Evolutionary conservation across 2,329 filamentous ascomycete species (phyloP).

Genomic region (Nemania diffusa): DNA sequence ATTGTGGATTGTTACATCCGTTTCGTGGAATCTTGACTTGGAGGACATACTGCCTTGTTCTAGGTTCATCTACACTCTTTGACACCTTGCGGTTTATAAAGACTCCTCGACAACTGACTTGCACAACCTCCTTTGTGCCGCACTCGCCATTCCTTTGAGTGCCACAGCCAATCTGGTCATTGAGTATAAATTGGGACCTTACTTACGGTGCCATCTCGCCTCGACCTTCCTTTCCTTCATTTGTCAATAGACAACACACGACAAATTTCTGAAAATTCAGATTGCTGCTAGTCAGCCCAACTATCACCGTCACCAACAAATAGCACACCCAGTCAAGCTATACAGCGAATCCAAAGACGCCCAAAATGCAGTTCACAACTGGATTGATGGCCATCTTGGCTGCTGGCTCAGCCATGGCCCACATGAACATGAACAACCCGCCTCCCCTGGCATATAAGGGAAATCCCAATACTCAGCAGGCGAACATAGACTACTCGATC

Average conservation of each 20-base stretch:
- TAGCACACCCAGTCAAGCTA: background rate
- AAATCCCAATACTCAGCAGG: constrained; percentile 57
- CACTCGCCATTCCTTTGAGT: constrained; percentile 30
- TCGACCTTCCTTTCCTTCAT: constrained; percentile 16
- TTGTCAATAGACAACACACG: constrained; percentile 21
- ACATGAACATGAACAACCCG: constrained; percentile 67
- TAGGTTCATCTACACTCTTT: constrained; percentile 10
- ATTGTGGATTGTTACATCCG: constrained; percentile 27
- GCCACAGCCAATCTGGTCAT: constrained; percentile 13
- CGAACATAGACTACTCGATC: constrained; percentile 75
- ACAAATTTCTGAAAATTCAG: constrained; percentile 8
- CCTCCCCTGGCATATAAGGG: constrained; percentile 63
- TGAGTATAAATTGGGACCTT: constrained; percentile 25
- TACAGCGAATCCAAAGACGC: constrained; percentile 17
- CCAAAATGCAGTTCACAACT: constrained; percentile 56
- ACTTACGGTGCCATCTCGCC: constrained; percentile 1
- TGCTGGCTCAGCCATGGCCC: constrained; percentile 59
- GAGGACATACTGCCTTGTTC: constrained; percentile 30
- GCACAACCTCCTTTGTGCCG: constrained; percentile 19
- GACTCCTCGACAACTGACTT: constrained; percentile 16
- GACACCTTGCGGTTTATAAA: constrained; percentile 21
- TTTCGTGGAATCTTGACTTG: constrained; percentile 15
- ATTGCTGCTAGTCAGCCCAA: constrained; percentile 32
- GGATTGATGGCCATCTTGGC: constrained; percentile 55
- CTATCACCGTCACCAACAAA: background rate